Base-by-base conservation (phyloP, 208 protist genomes). In the Plasmodiophora brassicae region DNA sequence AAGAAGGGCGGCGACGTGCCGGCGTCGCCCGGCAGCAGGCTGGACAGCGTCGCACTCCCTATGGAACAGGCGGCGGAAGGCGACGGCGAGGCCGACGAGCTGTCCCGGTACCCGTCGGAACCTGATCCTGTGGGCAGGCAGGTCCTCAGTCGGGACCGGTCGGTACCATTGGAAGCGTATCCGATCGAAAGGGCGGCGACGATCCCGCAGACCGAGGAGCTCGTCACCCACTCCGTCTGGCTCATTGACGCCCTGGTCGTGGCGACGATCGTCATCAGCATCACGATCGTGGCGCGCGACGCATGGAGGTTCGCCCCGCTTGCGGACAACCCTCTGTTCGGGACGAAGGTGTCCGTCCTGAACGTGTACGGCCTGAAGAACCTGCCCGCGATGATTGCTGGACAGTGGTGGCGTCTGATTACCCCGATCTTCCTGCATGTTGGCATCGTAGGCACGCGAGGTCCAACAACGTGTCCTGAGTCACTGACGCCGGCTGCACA, bases 351-450 rank as follows among this genome's bases (percentile, higher is more conserved):
- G 10, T 44, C 65, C n/a, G n/a, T 78, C 5, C n/a, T 78, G 5
- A 38, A 78, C n/a, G 32, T 44, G 41, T 78, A 78, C n/a, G 65
- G 65, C 5, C 41, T 78, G n/a, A 78, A 78, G n/a, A 78, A 78
- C n/a, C 32, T 8, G 20, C 41, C n/a, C n/a, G 5, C 10, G 10
- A 78, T 78, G 5, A 38, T 78, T 38, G 5, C 32, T 32, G 41
- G n/a, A 5, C 32, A 78, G 41, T 78, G 65, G 65, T 78, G 65
- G 65, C 5, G 65, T 38, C n/a, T 78, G 20, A 5, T 32, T 5
- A 36, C 65, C 32, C 41, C 65, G 20, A 78, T 78, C 32, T 78
- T 78, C 65, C 65, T 78, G 5, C 65, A 78, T 38, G 65, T 38
- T 38, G 65, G 65, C 5, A n/a, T n/a, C n/a, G n/a, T n/a, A n/a